A percentile compares a stretch with the other conserved stretches of the same genome.
phyloP scores from a whole-genome alignment of 768 basidiomycete species.

The Leccinum uliginosum region DNA sequence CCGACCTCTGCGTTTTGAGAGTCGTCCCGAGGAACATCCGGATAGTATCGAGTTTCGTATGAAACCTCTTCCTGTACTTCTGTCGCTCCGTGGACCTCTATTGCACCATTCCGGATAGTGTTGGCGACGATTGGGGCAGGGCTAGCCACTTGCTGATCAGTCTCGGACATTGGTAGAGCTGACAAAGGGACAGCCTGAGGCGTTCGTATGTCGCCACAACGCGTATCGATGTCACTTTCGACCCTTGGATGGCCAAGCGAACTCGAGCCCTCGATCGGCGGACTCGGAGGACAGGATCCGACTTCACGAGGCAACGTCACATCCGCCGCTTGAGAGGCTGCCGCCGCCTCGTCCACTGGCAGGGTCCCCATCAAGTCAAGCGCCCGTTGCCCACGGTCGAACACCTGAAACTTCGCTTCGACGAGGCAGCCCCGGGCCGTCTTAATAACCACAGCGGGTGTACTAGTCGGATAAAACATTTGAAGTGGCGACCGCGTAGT shows the following conservation, averaged over 20 bases:
- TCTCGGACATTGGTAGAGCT: not conserved
- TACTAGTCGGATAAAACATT: not conserved
- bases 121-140: not conserved
- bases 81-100: not conserved
- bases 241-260: not conserved
- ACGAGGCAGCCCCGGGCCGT: not conserved
- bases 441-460: slow-evolving; percentile 7
- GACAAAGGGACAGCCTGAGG: not conserved
- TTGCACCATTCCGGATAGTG: not conserved
- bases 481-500: slow-evolving; percentile 13
- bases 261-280: not conserved
- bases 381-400: not conserved
- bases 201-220: not conserved
- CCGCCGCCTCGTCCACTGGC: not conserved
- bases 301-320: not conserved
- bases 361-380: not conserved
- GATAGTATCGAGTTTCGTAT: not conserved
- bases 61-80: not conserved
- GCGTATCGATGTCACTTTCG: not conserved
- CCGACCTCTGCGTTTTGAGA: not conserved
- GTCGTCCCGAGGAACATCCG: not conserved
- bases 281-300: not conserved
- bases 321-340: not conserved
- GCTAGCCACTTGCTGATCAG: not conserved
- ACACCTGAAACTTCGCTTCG: not conserved